These are phyloP conservation scores for Herpotrichia juniperi DNA, from an alignment of 2,329 filamentous ascomycete species.

Conservation along the genomic window DNA sequence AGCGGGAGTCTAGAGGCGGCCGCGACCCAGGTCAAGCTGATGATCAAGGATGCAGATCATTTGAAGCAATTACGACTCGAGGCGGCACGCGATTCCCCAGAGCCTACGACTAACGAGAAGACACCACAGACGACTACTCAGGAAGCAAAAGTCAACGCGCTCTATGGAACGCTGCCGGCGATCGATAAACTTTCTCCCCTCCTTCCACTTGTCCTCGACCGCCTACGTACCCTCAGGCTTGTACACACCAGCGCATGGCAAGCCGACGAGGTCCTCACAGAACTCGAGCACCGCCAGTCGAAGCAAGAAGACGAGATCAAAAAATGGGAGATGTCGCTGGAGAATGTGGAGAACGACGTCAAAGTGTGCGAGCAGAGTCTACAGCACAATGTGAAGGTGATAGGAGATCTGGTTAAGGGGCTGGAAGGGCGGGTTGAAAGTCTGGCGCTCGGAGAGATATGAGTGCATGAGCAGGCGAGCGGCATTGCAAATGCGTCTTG, in stretches of 20 bases:
- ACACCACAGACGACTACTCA: slow-evolving; percentile 66
- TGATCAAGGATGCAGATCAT: slow-evolving; percentile 74
- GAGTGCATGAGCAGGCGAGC: background rate
- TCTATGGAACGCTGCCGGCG: slow-evolving; percentile 86
- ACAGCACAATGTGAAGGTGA: slow-evolving; percentile 79
- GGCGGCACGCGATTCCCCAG: slow-evolving; percentile 20
- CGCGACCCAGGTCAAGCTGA: slow-evolving; percentile 70
- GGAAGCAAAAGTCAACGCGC: slow-evolving; percentile 83
- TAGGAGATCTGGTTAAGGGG: slow-evolving; percentile 87
- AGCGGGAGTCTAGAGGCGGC: slow-evolving; percentile 76
- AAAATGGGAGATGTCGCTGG: slow-evolving; percentile 82
- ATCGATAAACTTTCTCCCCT: slow-evolving; percentile 87
- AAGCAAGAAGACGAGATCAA: slow-evolving; percentile 85
- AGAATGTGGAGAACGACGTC: slow-evolving; percentile 78
- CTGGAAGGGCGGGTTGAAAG: slow-evolving; percentile 76
- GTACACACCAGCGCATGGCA: slow-evolving; percentile 87
- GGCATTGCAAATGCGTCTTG: background rate
- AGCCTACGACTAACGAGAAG: slow-evolving; percentile 17
- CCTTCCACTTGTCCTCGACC: slow-evolving; percentile 82
- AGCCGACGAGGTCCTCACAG: slow-evolving; percentile 77
- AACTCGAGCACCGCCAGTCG: slow-evolving; percentile 77
- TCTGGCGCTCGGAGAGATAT: slow-evolving; percentile 11
- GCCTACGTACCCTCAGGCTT: slow-evolving; percentile 79
- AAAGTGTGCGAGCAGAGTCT: slow-evolving; percentile 72
- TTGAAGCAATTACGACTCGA: slow-evolving; percentile 61